phyloP scores from a whole-genome alignment of 495 filamentous ascomycete species.

The Aspergillus mulundensis region DNA sequence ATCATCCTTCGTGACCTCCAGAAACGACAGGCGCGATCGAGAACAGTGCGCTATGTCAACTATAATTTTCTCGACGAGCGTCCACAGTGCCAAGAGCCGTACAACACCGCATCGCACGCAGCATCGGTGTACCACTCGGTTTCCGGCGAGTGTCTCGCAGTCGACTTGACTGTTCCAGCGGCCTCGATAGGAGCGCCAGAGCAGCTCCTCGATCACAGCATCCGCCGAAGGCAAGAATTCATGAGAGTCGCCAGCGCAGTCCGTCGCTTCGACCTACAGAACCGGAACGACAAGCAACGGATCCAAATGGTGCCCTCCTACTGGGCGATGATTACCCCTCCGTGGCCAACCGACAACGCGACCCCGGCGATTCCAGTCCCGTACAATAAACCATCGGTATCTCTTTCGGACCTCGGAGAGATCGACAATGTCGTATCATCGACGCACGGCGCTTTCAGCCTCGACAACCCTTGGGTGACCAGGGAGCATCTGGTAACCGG shows the following conservation, averaged over 20 bases:
- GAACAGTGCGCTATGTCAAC: constrained; percentile 23
- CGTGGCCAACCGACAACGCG: constrained; percentile 19
- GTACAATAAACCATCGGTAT: constrained; percentile 28
- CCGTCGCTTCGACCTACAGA: constrained; percentile 23
- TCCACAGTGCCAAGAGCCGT: constrained; percentile 18
- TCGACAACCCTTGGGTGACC: constrained; percentile 33
- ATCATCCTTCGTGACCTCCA: constrained; percentile 21
- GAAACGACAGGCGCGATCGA: neutral
- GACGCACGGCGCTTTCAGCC: constrained; percentile 21
- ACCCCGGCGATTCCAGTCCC: constrained; percentile 24
- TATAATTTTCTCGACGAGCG: constrained; percentile 27
- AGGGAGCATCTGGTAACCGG: neutral
- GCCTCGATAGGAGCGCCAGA: neutral
- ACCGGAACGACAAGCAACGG: constrained; percentile 24
- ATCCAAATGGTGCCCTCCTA: constrained; percentile 24
- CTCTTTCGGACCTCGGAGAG: constrained; percentile 37
- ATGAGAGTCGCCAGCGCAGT: constrained; percentile 13
- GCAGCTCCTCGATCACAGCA: neutral
- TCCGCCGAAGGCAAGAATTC: constrained; percentile 9
- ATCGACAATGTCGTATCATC: constrained; percentile 26
- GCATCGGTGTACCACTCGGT: constrained; percentile 27
- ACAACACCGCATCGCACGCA: constrained; percentile 18
- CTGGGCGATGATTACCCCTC: constrained; percentile 22
- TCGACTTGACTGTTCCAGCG: constrained; percentile 21
- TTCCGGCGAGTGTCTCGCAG: constrained; percentile 19